Base-by-base conservation (phyloP, 2,329 filamentous ascomycete species). In the Ophiostoma pallidulum region DNA sequence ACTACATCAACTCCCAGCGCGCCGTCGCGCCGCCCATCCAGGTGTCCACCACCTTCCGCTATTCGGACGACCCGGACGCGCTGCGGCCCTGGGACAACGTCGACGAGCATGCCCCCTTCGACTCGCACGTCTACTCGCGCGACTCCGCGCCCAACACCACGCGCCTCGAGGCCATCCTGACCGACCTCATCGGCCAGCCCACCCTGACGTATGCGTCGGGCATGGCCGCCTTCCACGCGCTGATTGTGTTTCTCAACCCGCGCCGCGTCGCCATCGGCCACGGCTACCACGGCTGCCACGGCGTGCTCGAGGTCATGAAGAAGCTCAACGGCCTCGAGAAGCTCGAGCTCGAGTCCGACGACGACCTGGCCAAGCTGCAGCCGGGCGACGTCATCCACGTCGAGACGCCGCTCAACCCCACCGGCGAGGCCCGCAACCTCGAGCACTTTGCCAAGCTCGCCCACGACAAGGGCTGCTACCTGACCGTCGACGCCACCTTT, bases 201-300 rank as follows among this genome's bases (percentile, higher is more conserved):
- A 67, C 75, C 1, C 61, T 96, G 24, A 86, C 84, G 44, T 98
- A 97, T 68, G 71, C 78, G 32, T 94, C 86, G 4, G 92, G 92
- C 4, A 77, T 97, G 19, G 78, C 87, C 10, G 87, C 91, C 44
- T 90, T 96, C 68, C 86, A 97, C 64, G 90, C 87, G 28, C 71
- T 94, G 50, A 74, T 97, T 2, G 81, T 90, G n/a, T 80, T 81
- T 59, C 68, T 94, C 8, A 89, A 94, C 62, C 92, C 92, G 1
- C 80, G 80, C 57, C 81, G 83, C 50, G 69, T 97, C 48, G 84
- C 88, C 56, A 88, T 97, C 54, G 82, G 82, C 32, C 80, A 75
- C 14, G 90, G 89, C 36, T 98, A 97, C 67, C 92, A 97, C 68
- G 92, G 92, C 57, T 94, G 87, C 66, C 88, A 95, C 64, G 88